Conservation (phyloP, 306 rosid genomes). For the Acacia acuminata region DNA sequence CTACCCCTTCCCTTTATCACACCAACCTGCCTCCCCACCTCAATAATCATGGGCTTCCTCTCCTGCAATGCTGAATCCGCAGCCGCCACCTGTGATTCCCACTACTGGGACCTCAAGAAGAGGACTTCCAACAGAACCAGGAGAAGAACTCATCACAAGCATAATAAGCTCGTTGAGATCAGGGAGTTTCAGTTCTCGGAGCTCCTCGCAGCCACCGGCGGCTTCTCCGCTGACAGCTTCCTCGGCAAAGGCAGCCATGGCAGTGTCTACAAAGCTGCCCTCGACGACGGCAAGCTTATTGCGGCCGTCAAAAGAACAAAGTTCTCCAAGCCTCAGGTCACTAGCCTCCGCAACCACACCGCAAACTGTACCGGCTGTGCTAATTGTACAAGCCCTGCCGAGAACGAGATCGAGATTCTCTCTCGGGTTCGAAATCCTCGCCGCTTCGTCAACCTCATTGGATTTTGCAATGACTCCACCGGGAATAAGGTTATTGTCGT, state of each 20-base stretch:
- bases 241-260: constrained; percentile 92
- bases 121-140: not conserved
- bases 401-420: constrained; percentile 94
- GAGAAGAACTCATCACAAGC: not conserved
- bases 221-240: constrained; percentile 65
- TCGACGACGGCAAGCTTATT: constrained; percentile 59
- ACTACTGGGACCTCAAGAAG: constrained; percentile 51
- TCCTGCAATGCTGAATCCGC: constrained; percentile 84
- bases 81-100: constrained; percentile 67
- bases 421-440: constrained; percentile 59
- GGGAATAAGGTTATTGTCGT: constrained; percentile 60
- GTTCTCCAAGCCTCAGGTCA: constrained; percentile 10
- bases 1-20: not conserved
- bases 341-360: constrained; percentile 19
- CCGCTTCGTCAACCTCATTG: constrained; percentile 77
- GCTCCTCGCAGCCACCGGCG: constrained; percentile 56
- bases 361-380: constrained; percentile 41
- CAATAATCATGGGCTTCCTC: constrained; percentile 53
- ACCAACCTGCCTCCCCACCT: not conserved
- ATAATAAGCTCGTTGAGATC: constrained; percentile 35
- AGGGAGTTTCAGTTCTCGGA: constrained; percentile 51
- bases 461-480: constrained; percentile 54
- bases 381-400: constrained; percentile 57
- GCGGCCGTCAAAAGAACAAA: constrained; percentile 80
- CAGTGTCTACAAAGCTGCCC: constrained; percentile 66